phyloP scores from a whole-genome alignment of 352 stramenopile genomes.

The Globisporangium uncinulatum region DNA sequence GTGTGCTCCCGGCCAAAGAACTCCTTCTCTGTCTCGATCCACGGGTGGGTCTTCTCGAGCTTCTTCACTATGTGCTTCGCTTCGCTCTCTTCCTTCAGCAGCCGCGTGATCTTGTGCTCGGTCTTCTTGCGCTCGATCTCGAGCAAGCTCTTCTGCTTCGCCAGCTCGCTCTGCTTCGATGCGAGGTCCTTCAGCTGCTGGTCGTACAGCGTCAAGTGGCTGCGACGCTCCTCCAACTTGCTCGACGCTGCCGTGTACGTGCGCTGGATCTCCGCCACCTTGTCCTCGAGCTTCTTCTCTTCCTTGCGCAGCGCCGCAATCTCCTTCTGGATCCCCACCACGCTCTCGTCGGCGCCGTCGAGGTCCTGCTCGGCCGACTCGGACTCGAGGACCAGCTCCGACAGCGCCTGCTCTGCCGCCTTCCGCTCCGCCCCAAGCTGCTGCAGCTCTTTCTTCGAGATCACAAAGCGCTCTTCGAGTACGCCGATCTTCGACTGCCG shows the following conservation, averaged over 20 bases:
- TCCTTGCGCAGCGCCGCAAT: slow-evolving; percentile 56
- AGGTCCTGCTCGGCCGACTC: slow-evolving; percentile 70
- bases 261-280: slow-evolving; percentile 55
- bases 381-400: slow-evolving; percentile 64
- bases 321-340: slow-evolving; percentile 49
- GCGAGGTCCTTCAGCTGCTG: slow-evolving; percentile 89
- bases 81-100: slow-evolving; percentile 92
- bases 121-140: slow-evolving; percentile 96
- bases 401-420: slow-evolving; percentile 57
- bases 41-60: slow-evolving; percentile 93
- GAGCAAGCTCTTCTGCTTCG: slow-evolving; percentile 84
- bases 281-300: slow-evolving; percentile 63
- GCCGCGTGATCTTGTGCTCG: slow-evolving; percentile 88
- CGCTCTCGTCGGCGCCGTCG: slow-evolving; percentile 46
- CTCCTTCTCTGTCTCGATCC: slow-evolving; percentile 97
- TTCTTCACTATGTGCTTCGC: slow-evolving; percentile 87
- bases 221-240: slow-evolving; percentile 64
- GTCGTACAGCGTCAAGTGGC: slow-evolving; percentile 81
- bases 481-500: slow-evolving; percentile 76
- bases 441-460: slow-evolving; percentile 72
- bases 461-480: slow-evolving; percentile 67
- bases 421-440: slow-evolving; percentile 57
- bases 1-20: slow-evolving; percentile 96
- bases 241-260: slow-evolving; percentile 54
- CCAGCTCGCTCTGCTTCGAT: slow-evolving; percentile 64